phyloP scores from a whole-genome alignment of 306 rosid genomes.

The Cicer judaicum region DNA sequence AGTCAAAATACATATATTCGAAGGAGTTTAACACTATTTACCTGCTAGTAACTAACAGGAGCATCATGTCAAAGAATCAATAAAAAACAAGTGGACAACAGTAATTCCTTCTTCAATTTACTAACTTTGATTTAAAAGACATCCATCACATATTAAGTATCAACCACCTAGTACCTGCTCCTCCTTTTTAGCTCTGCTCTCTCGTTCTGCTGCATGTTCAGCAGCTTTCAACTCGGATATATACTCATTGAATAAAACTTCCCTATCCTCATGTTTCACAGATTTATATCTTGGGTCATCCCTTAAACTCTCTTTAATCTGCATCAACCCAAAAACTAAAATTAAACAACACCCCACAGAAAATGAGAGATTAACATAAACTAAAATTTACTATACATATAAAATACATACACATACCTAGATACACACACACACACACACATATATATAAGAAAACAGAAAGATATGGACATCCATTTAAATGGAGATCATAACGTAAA shows the following conservation, averaged over 20 bases:
- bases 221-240: conserved; percentile 79
- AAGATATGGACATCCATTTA: background rate
- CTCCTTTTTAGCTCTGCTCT: conserved; percentile 77
- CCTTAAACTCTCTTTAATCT: conserved; percentile 88
- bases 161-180: conserved; percentile 74
- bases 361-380: conserved; percentile 26
- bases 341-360: background rate
- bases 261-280: conserved; percentile 89
- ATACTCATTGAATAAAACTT: conserved; percentile 74
- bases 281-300: conserved; percentile 84
- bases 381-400: background rate
- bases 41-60: conserved; percentile 13
- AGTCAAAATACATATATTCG: conserved; percentile 13
- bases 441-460: background rate
- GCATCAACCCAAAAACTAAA: conserved; percentile 49
- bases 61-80: conserved; percentile 18
- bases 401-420: background rate
- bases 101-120: conserved; percentile 2
- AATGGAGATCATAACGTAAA: background rate
- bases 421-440: background rate
- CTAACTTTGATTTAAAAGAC: conserved; percentile 8
- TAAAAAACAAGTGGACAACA: background rate
- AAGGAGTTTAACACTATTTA: conserved; percentile 31
- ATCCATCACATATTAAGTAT: conserved; percentile 20
- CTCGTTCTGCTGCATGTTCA: conserved; percentile 75